Evolutionary conservation across 441 rosid species (phyloP).

Genomic region (Eutrema salsugineum): DNA sequence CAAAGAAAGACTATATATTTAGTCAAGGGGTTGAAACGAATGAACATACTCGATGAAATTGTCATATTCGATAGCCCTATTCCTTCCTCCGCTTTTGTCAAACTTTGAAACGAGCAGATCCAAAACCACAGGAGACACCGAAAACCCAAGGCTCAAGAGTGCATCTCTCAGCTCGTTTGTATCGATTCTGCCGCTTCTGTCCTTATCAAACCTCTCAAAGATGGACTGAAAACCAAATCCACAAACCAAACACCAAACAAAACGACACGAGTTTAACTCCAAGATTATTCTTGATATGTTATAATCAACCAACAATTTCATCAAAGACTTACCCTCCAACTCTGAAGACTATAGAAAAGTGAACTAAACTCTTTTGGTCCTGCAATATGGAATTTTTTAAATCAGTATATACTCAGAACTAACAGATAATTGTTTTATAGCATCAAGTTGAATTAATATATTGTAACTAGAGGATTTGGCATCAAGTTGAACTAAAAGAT

Average conservation of each 20-base stretch:
- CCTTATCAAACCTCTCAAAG: constrained; percentile 78
- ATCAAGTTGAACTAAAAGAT: too few relatives aligned
- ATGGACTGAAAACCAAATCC: constrained; percentile 38
- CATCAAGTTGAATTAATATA: constrained; percentile 1
- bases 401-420: constrained; percentile 2
- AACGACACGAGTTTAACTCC: not conserved
- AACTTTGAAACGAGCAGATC: constrained; percentile 81
- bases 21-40: not conserved
- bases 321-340: constrained; percentile 70
- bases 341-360: constrained; percentile 86
- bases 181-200: constrained; percentile 78
- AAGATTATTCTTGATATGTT: not conserved
- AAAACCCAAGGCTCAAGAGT: constrained; percentile 68
- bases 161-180: constrained; percentile 77
- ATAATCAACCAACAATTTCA: not conserved
- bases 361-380: constrained; percentile 86
- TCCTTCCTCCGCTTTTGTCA: constrained; percentile 75
- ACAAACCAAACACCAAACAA: not conserved
- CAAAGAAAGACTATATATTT: not conserved
- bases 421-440: not conserved
- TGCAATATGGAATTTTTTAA: constrained; percentile 24
- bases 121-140: constrained; percentile 62
- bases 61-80: constrained; percentile 77
- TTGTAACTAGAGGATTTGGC: not conserved
- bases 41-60: constrained; percentile 82